These are phyloP conservation scores for Coffea canephora DNA, from an alignment of 257 asterid species.

Conservation along the genomic window DNA sequence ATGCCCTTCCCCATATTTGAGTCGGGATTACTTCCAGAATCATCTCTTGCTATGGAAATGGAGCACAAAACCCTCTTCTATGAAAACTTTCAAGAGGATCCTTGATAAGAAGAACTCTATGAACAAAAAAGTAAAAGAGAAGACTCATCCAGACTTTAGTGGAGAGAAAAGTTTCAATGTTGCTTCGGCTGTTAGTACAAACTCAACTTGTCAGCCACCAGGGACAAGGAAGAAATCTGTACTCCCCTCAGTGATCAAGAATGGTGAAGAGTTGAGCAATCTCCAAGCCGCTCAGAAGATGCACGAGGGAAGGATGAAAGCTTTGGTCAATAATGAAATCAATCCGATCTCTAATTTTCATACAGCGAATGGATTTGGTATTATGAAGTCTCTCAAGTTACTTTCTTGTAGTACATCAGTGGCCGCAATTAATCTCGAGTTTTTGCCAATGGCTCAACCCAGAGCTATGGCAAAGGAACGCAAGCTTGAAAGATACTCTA, in stretches of 20 bases:
- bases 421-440: conserved; percentile 1
- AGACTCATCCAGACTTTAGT: background rate
- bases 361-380: too few relatives aligned
- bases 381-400: background rate
- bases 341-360: background rate
- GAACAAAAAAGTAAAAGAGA: background rate
- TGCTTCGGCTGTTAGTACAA: too few relatives aligned
- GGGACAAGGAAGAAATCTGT: conserved; percentile 13
- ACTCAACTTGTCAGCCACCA: conserved; percentile 3
- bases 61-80: conserved; percentile 20
- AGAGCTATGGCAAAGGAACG: conserved; percentile 37
- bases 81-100: conserved; percentile 15
- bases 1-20: conserved; percentile 10
- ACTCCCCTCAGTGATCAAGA: conserved; percentile 11
- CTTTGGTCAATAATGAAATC: background rate
- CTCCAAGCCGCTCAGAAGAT: conserved; percentile 14
- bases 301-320: background rate
- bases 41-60: conserved; percentile 22
- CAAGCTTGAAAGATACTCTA: conserved; percentile 24
- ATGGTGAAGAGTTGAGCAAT: conserved; percentile 12
- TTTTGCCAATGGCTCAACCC: conserved; percentile 24
- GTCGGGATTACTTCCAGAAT: conserved; percentile 18
- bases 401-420: background rate
- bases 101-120: background rate
- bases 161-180: conserved; percentile 9